Evolutionary conservation across 208 protist genomes (phyloP).

Genomic region (Acanthamoeba culbertsoni): DNA sequence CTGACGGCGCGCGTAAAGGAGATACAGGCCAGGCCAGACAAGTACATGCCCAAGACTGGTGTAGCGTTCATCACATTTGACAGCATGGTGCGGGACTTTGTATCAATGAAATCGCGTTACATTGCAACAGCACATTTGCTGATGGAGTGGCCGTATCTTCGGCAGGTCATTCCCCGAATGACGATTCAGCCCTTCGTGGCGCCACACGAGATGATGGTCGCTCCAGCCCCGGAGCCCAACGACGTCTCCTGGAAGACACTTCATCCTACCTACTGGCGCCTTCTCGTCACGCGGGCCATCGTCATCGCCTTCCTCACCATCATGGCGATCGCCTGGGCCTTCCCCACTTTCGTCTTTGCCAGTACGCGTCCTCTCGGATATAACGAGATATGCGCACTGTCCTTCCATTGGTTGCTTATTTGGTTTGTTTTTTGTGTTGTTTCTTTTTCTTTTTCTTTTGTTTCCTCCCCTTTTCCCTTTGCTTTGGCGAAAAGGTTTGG

Average conservation of each 20-base stretch:
- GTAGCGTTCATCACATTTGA: slow-evolving; percentile 7
- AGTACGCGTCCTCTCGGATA: background rate
- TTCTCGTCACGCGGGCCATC: background rate
- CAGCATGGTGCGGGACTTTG: slow-evolving; percentile 34
- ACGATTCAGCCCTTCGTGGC: slow-evolving; percentile 32
- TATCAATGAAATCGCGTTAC: too few species aligned
- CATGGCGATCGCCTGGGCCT: background rate
- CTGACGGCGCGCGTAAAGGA: background rate
- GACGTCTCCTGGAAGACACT: slow-evolving; percentile 35
- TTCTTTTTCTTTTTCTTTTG: background rate
- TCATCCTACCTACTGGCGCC: background rate
- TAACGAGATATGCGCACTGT: too few species aligned
- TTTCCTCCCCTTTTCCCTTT: background rate
- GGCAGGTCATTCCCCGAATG: background rate
- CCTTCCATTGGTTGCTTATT: too few species aligned
- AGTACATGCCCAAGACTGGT: background rate
- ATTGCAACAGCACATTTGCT: too few species aligned
- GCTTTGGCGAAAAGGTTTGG: background rate
- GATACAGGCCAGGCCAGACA: background rate
- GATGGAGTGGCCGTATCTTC: background rate
- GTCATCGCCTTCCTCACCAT: background rate
- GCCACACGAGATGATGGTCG: background rate
- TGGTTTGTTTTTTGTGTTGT: background rate
- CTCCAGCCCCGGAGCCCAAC: background rate
- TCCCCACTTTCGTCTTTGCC: background rate